Conservation (phyloP, 805 yeast species). For the Saccharomycopsis sp. region DNA sequence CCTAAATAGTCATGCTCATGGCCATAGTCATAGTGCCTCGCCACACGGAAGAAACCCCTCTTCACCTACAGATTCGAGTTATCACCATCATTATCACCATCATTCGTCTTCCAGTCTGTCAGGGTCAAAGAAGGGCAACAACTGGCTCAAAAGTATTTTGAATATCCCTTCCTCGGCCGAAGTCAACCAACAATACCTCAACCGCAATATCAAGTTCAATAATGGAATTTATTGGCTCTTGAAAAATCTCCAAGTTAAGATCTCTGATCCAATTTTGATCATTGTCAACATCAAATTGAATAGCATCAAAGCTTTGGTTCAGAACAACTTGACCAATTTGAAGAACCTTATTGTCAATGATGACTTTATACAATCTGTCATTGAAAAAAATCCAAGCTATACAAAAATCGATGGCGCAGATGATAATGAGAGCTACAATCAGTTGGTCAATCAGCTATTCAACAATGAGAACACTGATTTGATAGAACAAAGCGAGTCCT, state of each 20-base stretch:
- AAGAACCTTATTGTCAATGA: constrained; percentile 14
- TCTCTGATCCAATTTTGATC: constrained; percentile 19
- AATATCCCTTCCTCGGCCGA: constrained; percentile 9
- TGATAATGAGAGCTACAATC: constrained; percentile 5
- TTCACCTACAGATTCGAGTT: not conserved
- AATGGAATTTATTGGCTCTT: constrained; percentile 15
- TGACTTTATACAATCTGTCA: constrained; percentile 13
- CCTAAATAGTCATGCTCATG: too few relatives aligned
- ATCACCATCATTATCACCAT: not conserved
- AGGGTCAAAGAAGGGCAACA: too few relatives aligned
- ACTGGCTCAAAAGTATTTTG: constrained; percentile 16
- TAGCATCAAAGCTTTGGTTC: constrained; percentile 9
- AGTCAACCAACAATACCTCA: constrained; percentile 17
- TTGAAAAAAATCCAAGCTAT: constrained; percentile 4
- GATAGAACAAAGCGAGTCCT: not conserved
- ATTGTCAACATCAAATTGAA: constrained; percentile 18
- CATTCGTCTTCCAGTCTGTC: not conserved
- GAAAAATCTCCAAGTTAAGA: constrained; percentile 17
- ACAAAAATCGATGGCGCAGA: not conserved
- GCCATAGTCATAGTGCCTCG: too few relatives aligned
- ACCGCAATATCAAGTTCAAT: constrained; percentile 19
- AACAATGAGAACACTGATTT: constrained; percentile 10
- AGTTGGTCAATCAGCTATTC: constrained; percentile 12
- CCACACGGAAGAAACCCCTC: too few relatives aligned
- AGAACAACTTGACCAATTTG: constrained; percentile 16